Evolutionary conservation across 2,329 filamentous ascomycete genomes (phyloP).

Genomic region (Anthostomella pinea): DNA sequence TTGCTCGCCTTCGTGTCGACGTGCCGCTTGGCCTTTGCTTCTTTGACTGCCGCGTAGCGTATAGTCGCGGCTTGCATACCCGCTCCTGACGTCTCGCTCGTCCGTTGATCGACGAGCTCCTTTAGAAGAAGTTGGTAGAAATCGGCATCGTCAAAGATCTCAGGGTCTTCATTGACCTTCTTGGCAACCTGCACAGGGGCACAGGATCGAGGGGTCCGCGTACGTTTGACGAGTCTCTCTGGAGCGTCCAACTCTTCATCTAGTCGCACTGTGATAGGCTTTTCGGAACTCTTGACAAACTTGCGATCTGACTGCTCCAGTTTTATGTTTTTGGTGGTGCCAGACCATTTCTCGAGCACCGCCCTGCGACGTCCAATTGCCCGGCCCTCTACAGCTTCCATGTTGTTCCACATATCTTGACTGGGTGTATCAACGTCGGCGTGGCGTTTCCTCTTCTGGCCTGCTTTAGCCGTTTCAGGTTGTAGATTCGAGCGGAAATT

Average conservation of each 20-base stretch:
- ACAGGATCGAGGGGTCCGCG: slow-evolving; percentile 70
- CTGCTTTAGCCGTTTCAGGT: slow-evolving; percentile 43
- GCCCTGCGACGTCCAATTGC: slow-evolving; percentile 62
- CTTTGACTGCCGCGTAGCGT: slow-evolving; percentile 66
- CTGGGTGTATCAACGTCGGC: slow-evolving; percentile 56
- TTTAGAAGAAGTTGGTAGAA: slow-evolving; percentile 94
- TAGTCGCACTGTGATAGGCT: slow-evolving; percentile 65
- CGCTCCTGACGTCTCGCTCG: slow-evolving; percentile 57
- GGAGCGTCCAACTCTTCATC: slow-evolving; percentile 65
- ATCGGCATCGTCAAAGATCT: slow-evolving; percentile 87
- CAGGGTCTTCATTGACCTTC: slow-evolving; percentile 54
- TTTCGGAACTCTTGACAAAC: slow-evolving; percentile 49
- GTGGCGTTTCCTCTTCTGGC: slow-evolving; percentile 60
- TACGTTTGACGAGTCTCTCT: slow-evolving; percentile 66
- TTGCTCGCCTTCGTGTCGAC: slow-evolving; percentile 96
- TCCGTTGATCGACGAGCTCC: slow-evolving; percentile 87
- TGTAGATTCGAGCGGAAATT: slow-evolving; percentile 62
- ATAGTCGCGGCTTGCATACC: slow-evolving; percentile 50
- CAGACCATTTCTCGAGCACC: slow-evolving; percentile 86
- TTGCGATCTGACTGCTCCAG: slow-evolving; percentile 52
- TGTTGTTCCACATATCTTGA: slow-evolving; percentile 68
- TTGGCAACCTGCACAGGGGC: slow-evolving; percentile 65
- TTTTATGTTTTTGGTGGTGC: slow-evolving; percentile 66
- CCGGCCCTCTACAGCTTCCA: slow-evolving; percentile 62
- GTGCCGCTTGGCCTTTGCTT: slow-evolving; percentile 75